phyloP scores from a whole-genome alignment of 2,329 filamentous ascomycete species.

The Cephalotrichum gorgonifer region DNA sequence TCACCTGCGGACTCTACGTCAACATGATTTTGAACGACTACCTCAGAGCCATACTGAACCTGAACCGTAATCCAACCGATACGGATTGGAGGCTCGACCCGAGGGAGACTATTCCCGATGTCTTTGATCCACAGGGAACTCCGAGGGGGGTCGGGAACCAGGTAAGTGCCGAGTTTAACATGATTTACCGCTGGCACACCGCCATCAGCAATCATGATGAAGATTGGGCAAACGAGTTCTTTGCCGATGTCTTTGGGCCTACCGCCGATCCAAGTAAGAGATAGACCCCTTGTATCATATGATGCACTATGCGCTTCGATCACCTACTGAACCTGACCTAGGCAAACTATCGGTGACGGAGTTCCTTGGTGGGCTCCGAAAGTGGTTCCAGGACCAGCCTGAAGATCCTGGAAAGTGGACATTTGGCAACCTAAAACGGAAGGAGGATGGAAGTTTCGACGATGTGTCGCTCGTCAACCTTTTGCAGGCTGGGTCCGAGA shows the following conservation, averaged over 20 bases:
- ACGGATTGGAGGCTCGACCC: slow-evolving; percentile 46
- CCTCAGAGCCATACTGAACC: slow-evolving; percentile 23
- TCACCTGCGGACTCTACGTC: slow-evolving; percentile 47
- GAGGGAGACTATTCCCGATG: neutral
- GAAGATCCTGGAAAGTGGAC: slow-evolving; percentile 40
- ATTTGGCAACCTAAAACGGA: slow-evolving; percentile 38
- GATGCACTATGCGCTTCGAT: neutral
- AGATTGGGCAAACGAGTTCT: slow-evolving; percentile 15
- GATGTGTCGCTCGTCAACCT: slow-evolving; percentile 46
- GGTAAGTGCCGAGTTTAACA: slow-evolving; percentile 23
- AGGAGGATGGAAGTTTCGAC: slow-evolving; percentile 37
- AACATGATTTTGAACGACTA: slow-evolving; percentile 34
- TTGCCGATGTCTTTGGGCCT: slow-evolving; percentile 10
- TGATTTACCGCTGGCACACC: slow-evolving; percentile 23
- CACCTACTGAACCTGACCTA: slow-evolving; percentile 4
- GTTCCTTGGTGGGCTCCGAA: slow-evolving; percentile 19
- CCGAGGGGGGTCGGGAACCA: slow-evolving; percentile 21
- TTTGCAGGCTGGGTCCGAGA: slow-evolving; percentile 40
- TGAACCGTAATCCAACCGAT: slow-evolving; percentile 36
- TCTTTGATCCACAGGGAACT: slow-evolving; percentile 12
- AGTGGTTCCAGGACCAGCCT: slow-evolving; percentile 20
- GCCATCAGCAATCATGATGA: slow-evolving; percentile 20
- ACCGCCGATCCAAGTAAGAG: neutral
- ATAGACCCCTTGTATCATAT: neutral
- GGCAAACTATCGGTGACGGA: neutral